phyloP scores from a whole-genome alignment of 441 rosid genomes.

The Sinapis alba region DNA sequence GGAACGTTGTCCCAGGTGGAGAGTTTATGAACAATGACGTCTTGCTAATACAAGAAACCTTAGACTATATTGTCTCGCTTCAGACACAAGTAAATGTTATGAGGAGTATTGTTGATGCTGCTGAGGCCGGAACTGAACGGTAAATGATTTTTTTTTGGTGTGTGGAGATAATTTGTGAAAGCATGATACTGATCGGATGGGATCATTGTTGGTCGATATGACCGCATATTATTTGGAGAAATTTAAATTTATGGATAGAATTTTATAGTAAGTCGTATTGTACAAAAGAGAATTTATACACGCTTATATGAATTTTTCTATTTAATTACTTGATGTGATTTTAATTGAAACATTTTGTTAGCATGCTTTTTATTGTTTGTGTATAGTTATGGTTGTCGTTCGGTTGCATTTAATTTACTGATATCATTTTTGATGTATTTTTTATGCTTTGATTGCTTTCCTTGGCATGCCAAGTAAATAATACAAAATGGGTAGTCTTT shows the following conservation, averaged over 20 bases:
- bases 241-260: conserved; percentile 21
- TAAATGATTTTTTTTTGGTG: background rate
- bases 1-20: conserved; percentile 5
- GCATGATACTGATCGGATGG: conserved; percentile 6
- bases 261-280: conserved; percentile 28
- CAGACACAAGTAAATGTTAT: conserved; percentile 2
- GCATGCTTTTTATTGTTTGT: conserved; percentile 2
- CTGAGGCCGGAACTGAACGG: background rate
- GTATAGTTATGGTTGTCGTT: conserved; percentile 12
- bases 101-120: conserved; percentile 10
- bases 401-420: conserved; percentile 3
- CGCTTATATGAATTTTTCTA: background rate
- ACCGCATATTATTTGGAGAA: conserved; percentile 9
- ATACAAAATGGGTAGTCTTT: background rate
- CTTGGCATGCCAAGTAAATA: background rate
- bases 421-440: background rate
- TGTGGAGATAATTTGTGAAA: conserved; percentile 9
- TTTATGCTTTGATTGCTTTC: conserved; percentile 13
- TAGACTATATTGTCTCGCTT: conserved; percentile 1
- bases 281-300: conserved; percentile 25
- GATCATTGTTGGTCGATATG: conserved; percentile 21
- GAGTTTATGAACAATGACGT: background rate
- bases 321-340: background rate
- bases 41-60: background rate
- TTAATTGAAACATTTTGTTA: conserved; percentile 15